Percentiles rank a stretch among this genome's conserved stretches.
These are phyloP conservation scores for Patellaria atrata DNA, from an alignment of 495 filamentous ascomycete species.

Conservation along the genomic window DNA sequence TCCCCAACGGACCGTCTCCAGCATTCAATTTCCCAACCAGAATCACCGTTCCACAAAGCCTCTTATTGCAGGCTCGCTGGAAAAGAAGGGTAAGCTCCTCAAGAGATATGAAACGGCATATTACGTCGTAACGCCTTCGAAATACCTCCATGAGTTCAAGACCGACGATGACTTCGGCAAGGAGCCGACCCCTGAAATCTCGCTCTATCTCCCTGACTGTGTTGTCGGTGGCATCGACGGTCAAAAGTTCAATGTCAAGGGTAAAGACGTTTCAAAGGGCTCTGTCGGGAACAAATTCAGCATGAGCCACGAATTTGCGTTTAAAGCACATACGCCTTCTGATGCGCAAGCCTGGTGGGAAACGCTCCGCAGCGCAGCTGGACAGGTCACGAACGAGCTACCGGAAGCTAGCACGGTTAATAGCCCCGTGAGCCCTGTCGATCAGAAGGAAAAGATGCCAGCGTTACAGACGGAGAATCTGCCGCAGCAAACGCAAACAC, in stretches of 20 bases:
- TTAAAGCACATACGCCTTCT: constrained; percentile 57
- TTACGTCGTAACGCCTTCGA: constrained; percentile 76
- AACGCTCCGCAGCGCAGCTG: constrained; percentile 36
- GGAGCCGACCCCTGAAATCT: constrained; percentile 74
- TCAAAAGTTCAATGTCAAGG: constrained; percentile 84
- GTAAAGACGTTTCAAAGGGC: constrained; percentile 64
- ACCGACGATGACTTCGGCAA: constrained; percentile 69
- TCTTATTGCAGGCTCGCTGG: constrained; percentile 71
- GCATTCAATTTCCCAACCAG: constrained; percentile 77
- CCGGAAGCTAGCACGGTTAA: constrained; percentile 19
- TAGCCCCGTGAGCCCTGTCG: constrained; percentile 22
- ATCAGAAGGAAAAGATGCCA: constrained; percentile 15
- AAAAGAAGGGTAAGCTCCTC: constrained; percentile 57
- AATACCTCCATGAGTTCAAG: constrained; percentile 92
- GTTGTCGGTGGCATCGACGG: constrained; percentile 58
- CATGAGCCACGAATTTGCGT: constrained; percentile 47
- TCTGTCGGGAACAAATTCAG: constrained; percentile 44
- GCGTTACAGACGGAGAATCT: no score
- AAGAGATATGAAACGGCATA: constrained; percentile 64
- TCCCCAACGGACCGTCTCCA: constrained; percentile 52
- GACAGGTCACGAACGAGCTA: constrained; percentile 20
- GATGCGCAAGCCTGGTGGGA: constrained; percentile 75
- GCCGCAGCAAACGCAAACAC: constrained; percentile 28
- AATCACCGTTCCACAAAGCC: constrained; percentile 65
- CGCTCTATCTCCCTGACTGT: constrained; percentile 87